Evolutionary conservation across 352 stramenopile genomes (phyloP), one percentile per base, ranked within the genome.

Genomic region (Globisporangium splendens): DNA sequence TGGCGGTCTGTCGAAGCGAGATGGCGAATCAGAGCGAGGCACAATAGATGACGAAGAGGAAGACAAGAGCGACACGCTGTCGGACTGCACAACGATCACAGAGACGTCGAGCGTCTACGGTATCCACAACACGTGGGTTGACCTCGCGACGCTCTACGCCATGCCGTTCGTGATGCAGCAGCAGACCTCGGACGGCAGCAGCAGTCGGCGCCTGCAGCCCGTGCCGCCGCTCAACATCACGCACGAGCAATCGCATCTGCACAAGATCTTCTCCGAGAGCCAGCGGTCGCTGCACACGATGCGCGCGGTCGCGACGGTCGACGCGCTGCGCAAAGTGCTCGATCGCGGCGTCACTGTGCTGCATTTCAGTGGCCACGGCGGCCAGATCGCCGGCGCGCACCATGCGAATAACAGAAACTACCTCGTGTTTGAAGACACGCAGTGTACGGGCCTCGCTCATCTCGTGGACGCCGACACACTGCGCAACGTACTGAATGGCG

Each of bases 321-420:
- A 93, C 38, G 72, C 80, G 14, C 61, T 93, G 21, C 79, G 83
- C 39, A 87, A 88, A 60, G 83, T 89, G 17, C 65, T 93, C n/a
- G 80, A 93, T 49, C 79, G 83, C 8, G 78, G 83, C 1, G 80
- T 89, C 8, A 89, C 81, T 0, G 80, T 88, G 60, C 61, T 93
- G 28, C 83, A 93, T 54, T 93, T 93, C 42, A 93, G 83, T 56
- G 83, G 80, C 12, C 83, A 93, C 33, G 81, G 83, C 28, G 83
- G 83, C 0, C 74, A 76, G 17, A 70, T 91, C 53, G 69, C 75
- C n/a, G 83, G 77, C n/a, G 24, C 24, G 24, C 24, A 31, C 2
- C 24, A 31, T 31, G 24, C 24, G 24, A 31, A 31, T 5, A 70
- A 77, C 54, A 81, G 56, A 14, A 81, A 86, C 58, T 88, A 65